A percentile compares a stretch with the other conserved stretches of the same genome.
phyloP scores from a whole-genome alignment of 2,329 filamentous ascomycete genomes.

The Curvularia sp. region DNA sequence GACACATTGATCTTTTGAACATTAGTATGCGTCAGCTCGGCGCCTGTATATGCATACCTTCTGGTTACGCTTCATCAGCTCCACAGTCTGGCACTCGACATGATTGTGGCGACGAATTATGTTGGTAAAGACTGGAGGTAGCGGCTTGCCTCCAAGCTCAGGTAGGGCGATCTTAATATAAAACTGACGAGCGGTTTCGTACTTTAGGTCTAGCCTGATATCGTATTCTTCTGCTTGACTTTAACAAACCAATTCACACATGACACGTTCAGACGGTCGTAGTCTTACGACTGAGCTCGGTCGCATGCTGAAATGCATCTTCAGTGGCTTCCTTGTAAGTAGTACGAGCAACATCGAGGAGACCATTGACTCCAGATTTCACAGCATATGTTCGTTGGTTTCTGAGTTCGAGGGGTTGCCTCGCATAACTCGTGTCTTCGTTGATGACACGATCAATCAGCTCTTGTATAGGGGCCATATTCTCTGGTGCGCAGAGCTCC shows the following conservation, averaged over 20 bases:
- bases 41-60: slow-evolving; percentile 36
- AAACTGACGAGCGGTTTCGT: slow-evolving; percentile 78
- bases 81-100: slow-evolving; percentile 86
- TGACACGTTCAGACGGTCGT: background rate
- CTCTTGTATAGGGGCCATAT: slow-evolving; percentile 66
- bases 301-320: slow-evolving; percentile 75
- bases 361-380: slow-evolving; percentile 81
- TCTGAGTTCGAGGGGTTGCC: slow-evolving; percentile 79
- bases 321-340: slow-evolving; percentile 88
- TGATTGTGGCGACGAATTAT: slow-evolving; percentile 72
- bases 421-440: slow-evolving; percentile 79
- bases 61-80: slow-evolving; percentile 78
- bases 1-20: slow-evolving; percentile 73
- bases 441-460: slow-evolving; percentile 78
- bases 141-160: slow-evolving; percentile 66
- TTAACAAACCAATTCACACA: slow-evolving; percentile 11
- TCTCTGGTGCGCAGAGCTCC: slow-evolving; percentile 70
- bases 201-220: slow-evolving; percentile 72
- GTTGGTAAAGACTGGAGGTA: slow-evolving; percentile 81
- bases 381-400: slow-evolving; percentile 93
- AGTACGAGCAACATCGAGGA: slow-evolving; percentile 86
- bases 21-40: background rate
- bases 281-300: slow-evolving; percentile 67
- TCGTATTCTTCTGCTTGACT: slow-evolving; percentile 56
- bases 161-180: slow-evolving; percentile 71